Base-by-base conservation (phyloP, 768 basidiomycete genomes). In the Arthromyces matolae region DNA sequence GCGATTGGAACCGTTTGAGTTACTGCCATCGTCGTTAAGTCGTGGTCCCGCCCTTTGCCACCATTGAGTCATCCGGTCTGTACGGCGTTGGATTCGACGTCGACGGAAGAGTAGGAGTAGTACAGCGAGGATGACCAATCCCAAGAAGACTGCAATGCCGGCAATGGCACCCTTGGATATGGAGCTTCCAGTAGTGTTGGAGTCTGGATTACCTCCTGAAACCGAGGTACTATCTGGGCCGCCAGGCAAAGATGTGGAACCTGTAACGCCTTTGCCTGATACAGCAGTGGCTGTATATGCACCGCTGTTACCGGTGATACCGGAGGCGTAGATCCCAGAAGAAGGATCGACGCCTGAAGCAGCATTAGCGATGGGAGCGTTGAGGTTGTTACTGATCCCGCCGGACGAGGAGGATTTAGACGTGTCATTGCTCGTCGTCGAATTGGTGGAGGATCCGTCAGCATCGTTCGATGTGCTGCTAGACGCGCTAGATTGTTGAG, bases 101-200 rank as follows among this genome's bases (percentile, higher is more conserved):
- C 41, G 37, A 9, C 83, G 76, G 23, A 79, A 52, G 32, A 76
- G 36, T 40, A 79, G 56, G 10, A 83, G 16, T 18, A 72, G 23
- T 10, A 77, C 42, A 5, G 50, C 57, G 8, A 78, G 44, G 16
- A 69, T 39, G 35, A 68, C 40, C 23, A 80, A 42, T 16, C 71
- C 28, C 38, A 67, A 55, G 4, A 70, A 47, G 35, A 68, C 55
- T 4, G 61, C 57, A 36, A 82, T 75, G 31, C 64, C 81, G 8
- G 72, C 78, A 38, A 82, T 73, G 19, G 69, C 73, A 22, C 72
- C 79, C 0, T 52, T 58, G 3, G 80, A 73, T 2, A 78, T 33
- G 9, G 64, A 64, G 44, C 47, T 34, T 16, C 40, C 14, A 24
- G 12, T 39, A 8, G 35, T 22, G 4, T n/a, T 39, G 34, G 48